Conservation (phyloP, 495 filamentous ascomycete genomes). For the Aspergillus nidulans region DNA sequence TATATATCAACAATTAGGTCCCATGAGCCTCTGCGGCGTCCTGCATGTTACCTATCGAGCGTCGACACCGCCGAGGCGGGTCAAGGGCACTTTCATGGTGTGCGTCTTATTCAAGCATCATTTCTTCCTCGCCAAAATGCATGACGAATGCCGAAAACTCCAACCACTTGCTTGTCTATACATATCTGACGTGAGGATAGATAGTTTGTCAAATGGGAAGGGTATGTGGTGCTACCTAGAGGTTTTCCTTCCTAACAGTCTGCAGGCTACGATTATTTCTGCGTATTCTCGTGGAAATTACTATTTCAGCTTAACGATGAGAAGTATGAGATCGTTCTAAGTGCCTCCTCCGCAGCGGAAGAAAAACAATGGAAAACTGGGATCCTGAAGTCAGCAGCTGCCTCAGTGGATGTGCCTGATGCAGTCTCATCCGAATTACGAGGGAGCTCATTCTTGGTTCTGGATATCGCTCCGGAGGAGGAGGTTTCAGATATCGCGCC, state of each 20-base stretch:
- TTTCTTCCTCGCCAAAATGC: conserved; percentile 68
- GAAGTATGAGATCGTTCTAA: conserved; percentile 80
- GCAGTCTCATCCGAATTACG: conserved; percentile 24
- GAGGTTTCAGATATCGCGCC: conserved; percentile 66
- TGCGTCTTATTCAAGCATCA: conserved; percentile 82
- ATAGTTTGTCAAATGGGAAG: conserved; percentile 74
- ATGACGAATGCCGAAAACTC: conserved; percentile 57
- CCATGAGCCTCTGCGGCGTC: conserved; percentile 79
- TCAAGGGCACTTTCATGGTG: conserved; percentile 77
- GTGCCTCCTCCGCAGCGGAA: conserved; percentile 79
- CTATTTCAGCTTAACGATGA: conserved; percentile 73
- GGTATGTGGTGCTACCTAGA: conserved; percentile 44
- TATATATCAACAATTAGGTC: conserved; percentile 71
- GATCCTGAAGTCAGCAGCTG: conserved; percentile 30
- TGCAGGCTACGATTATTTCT: conserved; percentile 78
- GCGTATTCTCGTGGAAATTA: conserved; percentile 90
- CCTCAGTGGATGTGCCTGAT: conserved; percentile 21
- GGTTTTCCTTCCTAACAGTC: neutral
- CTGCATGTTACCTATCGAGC: conserved; percentile 81
- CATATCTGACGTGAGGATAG: conserved; percentile 65
- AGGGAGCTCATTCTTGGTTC: conserved; percentile 49
- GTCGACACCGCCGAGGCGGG: conserved; percentile 39
- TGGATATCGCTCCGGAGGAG: conserved; percentile 71
- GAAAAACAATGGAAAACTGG: conserved; percentile 67
- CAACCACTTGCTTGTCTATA: conserved; percentile 71